Evolutionary conservation across 371 early-diverging fungal species (phyloP), one percentile per base, ranked within the genome.

Genomic region (Apophysomyces elegans): DNA sequence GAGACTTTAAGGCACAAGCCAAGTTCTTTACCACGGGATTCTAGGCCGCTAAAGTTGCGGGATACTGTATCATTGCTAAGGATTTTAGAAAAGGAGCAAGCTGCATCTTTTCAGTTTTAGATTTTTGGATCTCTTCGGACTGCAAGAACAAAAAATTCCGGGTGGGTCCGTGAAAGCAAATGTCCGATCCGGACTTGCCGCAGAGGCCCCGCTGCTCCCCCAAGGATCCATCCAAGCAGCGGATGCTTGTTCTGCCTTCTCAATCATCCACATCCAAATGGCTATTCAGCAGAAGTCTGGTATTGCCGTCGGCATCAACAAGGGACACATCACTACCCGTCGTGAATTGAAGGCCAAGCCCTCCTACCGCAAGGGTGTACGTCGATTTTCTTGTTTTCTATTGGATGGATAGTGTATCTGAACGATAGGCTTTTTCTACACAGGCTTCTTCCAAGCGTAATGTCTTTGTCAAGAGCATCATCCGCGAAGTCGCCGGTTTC

Each of bases 401-500:
- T 74, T 71, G 56, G 70, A 73, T 66, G 70, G 65, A 71, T 78
- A 26, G 71, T 73, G 77, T 73, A 32, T 38, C 43, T 32, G 60
- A 38, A 47, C 57, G 61, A 61, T 32, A 69, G 58, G 57, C 62
- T 62, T 18, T 61, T 56, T 37, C 46, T 11, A 18, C 13, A 60
- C 26, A 91, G 91, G 83, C 78, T 76, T 81, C 87, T 73, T 82
- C 88, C 81, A 93, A 93, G 89, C 93, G 95, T 76, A 91, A 90
- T 74, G 81, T 81, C 78, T 96, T 98, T 76, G 96, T 99, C 66
- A 93, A 93, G 79, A 91, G 89, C 75, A 78, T 98, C 71, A 83
- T 98, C 79, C 96, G 99, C 77, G 99, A 99, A 86, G 98, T 99
- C 54, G 90, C 89, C 70, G 99, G 99, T 66, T 98, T 93, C 77